These are phyloP conservation scores for Veloboletus limbatus DNA, from an alignment of 1,284 basidiomycete species.

Conservation along the genomic window DNA sequence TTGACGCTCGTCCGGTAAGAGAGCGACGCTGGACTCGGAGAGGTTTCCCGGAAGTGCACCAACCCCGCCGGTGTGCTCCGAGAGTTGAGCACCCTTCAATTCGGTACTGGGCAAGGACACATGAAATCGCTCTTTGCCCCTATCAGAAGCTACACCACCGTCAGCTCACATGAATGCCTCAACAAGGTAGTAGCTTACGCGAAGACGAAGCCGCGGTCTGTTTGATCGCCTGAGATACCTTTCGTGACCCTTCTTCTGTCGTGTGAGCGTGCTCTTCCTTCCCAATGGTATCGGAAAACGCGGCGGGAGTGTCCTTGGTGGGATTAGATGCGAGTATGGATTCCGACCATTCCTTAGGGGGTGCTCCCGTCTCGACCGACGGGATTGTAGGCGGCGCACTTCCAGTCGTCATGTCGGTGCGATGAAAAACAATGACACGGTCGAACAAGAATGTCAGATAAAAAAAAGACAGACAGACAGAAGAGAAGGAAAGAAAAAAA, in stretches of 20 bases:
- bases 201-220: constrained; percentile 3
- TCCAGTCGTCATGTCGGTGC: constrained; percentile 13
- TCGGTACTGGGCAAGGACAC: constrained; percentile 29
- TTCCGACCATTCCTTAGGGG: constrained; percentile 23
- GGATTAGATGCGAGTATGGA: constrained; percentile 16
- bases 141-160: constrained; percentile 3
- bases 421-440: background rate
- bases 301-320: constrained; percentile 9
- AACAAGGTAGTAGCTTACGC: constrained; percentile 9
- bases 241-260: background rate
- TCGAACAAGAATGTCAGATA: background rate
- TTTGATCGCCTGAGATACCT: constrained; percentile 1
- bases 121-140: background rate
- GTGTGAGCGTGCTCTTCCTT: background rate
- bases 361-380: constrained; percentile 16
- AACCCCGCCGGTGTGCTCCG: constrained; percentile 27
- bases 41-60: constrained; percentile 31
- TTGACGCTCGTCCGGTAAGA: constrained; percentile 33
- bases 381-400: constrained; percentile 17
- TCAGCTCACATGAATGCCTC: constrained; percentile 1
- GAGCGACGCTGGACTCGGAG: constrained; percentile 32
- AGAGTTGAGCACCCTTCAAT: constrained; percentile 27
- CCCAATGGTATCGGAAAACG: background rate
- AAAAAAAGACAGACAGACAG: no score
- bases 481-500: no score